Evolutionary conservation across 441 rosid species (phyloP), one percentile per base, ranked within the genome.

Genomic region (Populus hybrid): DNA sequence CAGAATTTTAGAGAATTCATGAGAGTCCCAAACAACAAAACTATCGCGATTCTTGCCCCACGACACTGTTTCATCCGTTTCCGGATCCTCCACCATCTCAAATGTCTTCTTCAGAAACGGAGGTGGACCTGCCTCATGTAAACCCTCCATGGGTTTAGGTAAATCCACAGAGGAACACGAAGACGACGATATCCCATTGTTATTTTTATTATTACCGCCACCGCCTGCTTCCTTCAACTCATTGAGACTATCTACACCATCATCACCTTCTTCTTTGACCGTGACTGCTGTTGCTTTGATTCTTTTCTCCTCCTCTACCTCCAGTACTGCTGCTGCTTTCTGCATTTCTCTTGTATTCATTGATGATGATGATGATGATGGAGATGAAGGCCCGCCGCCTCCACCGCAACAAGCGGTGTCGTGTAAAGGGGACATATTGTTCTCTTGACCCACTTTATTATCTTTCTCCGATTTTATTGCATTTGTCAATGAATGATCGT

Each of bases 1-100:
- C 69, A 92, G 87, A 77, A 61, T 71, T 78, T 76, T 74, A 61
- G 76, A 90, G 79, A 92, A 90, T 19, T 86, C 85, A 38, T 78
- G 87, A 24, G 91, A 88, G 80, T 90, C 92, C 94, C 93, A 92
- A 4, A 92, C 90, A 5, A 89, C 75, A 77, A 92, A 92, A 76
- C 92, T 89, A 72, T 87, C 86, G 35, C 84, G 80, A 76, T 78
- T 81, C 77, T 82, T 76, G 83, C 88, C 86, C 94, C 97, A 92
- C 50, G 94, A 90, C 46, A 92, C 85, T 0, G 84, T 75, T 10
- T 82, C 78, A 78, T 90, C 79, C 9, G 92, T 89, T 80, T 75
- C 82, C 61, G 86, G 83, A 79, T 89, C 91, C 72, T 90, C 94
- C 18, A 92, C 94, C 66, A 90, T 85, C 65, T 90, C 92, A 67